These are phyloP conservation scores for Yamadazyma takamatsuzukensis DNA, from an alignment of 805 yeast species.

Conservation along the genomic window DNA sequence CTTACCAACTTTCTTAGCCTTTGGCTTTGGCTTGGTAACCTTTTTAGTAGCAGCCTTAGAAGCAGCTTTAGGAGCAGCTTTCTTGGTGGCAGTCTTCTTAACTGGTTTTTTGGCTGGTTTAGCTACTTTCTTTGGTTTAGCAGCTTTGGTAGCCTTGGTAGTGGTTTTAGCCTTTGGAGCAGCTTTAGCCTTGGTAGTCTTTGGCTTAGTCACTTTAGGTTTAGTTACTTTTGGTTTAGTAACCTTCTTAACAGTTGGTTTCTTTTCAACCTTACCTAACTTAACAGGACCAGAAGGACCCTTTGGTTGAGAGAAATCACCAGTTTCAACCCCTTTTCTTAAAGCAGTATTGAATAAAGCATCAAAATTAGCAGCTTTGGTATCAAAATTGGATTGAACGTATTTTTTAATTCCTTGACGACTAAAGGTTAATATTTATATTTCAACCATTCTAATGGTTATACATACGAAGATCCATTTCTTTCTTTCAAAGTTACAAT, in stretches of 20 bases:
- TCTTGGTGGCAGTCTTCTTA: constrained; percentile 13
- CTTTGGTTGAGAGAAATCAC: constrained; percentile 77
- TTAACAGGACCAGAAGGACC: constrained; percentile 88
- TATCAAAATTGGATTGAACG: constrained; percentile 59
- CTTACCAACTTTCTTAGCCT: constrained; percentile 1
- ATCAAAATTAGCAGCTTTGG: constrained; percentile 65
- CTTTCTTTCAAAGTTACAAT: constrained; percentile 70
- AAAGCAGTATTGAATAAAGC: constrained; percentile 72
- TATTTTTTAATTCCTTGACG: constrained; percentile 88
- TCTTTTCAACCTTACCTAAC: constrained; percentile 45
- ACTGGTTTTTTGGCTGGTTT: constrained; percentile 8
- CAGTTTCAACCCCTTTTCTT: constrained; percentile 76
- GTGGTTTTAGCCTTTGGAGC: constrained; percentile 22
- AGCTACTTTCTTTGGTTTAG: constrained; percentile 1
- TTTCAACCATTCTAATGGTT: not conserved
- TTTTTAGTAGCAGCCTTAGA: constrained; percentile 13
- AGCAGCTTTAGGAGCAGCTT: constrained; percentile 12
- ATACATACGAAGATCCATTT: constrained; percentile 67
- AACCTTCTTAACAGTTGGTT: constrained; percentile 24
- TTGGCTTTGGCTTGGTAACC: not conserved
- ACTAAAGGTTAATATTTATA: constrained; percentile 25
- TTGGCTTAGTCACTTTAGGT: constrained; percentile 17
- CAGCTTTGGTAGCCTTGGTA: constrained; percentile 16
- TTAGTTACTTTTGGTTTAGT: constrained; percentile 14
- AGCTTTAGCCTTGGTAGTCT: constrained; percentile 22